Conservation (phyloP, 768 basidiomycete genomes). For the Termitomyces sp. region DNA sequence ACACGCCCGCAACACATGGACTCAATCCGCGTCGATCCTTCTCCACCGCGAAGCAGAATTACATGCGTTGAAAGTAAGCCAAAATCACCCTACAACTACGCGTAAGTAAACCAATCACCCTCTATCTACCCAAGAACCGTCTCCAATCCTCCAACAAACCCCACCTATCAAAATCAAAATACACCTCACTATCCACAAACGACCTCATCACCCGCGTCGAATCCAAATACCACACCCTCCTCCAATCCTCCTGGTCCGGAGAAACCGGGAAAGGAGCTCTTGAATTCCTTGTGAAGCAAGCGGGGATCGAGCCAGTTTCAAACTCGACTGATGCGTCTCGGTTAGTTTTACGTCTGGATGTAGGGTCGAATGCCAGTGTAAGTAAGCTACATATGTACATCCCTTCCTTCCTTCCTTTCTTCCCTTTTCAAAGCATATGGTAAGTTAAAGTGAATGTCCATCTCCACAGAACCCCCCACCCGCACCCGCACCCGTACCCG, state of each 20-base stretch:
- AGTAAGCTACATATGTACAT: too few relatives aligned
- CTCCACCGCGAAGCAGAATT: slow-evolving; percentile 30
- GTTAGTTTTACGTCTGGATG: too few relatives aligned
- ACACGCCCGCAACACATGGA: slow-evolving; percentile 30
- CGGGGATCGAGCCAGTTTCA: slow-evolving; percentile 19
- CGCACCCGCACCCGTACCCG: background rate
- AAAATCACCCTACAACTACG: too few relatives aligned
- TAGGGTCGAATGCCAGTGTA: too few relatives aligned
- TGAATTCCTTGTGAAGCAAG: slow-evolving; percentile 23
- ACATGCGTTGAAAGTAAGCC: slow-evolving; percentile 23
- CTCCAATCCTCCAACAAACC: background rate
- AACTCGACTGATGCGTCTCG: too few relatives aligned
- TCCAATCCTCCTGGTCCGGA: slow-evolving; percentile 22
- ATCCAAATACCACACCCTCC: slow-evolving; percentile 26
- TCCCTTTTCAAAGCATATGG: too few relatives aligned
- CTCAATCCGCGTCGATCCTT: slow-evolving; percentile 31
- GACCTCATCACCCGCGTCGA: slow-evolving; percentile 27
- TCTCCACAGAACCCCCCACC: background rate
- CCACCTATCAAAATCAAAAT: slow-evolving; percentile 12
- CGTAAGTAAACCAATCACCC: too few relatives aligned
- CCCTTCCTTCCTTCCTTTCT: too few relatives aligned
- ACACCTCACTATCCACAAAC: slow-evolving; percentile 22
- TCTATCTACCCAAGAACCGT: background rate
- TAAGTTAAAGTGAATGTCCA: too few relatives aligned
- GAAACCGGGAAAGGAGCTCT: slow-evolving; percentile 21